Base-by-base conservation (phyloP, 2,329 filamentous ascomycete genomes). In the Aspergillus ruber region DNA sequence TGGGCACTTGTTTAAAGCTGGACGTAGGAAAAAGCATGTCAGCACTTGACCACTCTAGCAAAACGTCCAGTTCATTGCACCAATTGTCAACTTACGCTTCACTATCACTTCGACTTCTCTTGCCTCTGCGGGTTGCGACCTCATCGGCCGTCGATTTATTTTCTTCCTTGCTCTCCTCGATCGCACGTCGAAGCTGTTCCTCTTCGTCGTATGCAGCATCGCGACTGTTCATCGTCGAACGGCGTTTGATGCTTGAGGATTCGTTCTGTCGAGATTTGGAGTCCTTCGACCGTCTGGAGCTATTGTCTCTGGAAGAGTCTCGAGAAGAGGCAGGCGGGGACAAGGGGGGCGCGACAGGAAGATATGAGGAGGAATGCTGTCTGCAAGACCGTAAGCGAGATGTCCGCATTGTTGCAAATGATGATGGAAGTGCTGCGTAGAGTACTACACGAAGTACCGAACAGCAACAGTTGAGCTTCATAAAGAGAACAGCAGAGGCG, bases 191-290 rank as follows among this genome's bases (percentile, higher is more conserved):
- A 35, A 98, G 69, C 60, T 90, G 84, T 65, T 94, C 89, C 58
- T 95, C 90, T 69, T 98, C 93, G 55, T 97, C 90, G 59, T 97
- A 97, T 18, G 90, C 91, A 38, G 91, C 90, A 66, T 90, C 86
- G 52, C 91, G 83, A 66, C 93, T 98, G 64, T 97, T 95, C 89
- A 97, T 96, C 6, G 93, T 98, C 17, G 90, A 95, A 23, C 93
- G 82, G 50, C 93, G 82, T 67, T 96, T 97, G 33, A 85, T 83
- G 45, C 81, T 78, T 46, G 82, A 78, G 40, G 77, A 74, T 38
- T 76, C 77, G 56, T 74, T 80, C 43, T 71, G 70, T 50, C 77
- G 69, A 20, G 73, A 67, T 54, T 69, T 72, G 45, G 70, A 59
- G 48, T 75, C 69, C 50, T 61, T 68, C 12, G 62, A 56, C 27